These are phyloP conservation scores for Chrysochromulina parva DNA, from an alignment of 78 protist genomes.

Conservation along the genomic window DNA sequence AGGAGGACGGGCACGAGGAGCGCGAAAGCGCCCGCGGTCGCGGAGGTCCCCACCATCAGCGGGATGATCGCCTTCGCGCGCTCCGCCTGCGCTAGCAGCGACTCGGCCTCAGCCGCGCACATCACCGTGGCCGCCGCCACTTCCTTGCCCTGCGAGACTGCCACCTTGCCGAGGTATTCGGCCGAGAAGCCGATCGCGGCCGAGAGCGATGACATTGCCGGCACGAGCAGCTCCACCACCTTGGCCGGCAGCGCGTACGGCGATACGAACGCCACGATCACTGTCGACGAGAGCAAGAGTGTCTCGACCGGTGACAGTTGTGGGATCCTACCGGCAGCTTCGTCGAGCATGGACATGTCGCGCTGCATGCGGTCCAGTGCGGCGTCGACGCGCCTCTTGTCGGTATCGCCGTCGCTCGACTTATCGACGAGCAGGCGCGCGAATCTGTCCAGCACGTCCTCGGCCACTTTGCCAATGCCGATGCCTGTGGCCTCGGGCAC, in stretches of 20 bases:
- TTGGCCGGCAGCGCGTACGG: not conserved
- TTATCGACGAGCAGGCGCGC: too few relatives aligned
- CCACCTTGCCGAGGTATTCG: not conserved
- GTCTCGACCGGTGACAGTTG: not conserved
- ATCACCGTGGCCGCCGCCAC: not conserved
- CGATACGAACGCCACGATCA: not conserved
- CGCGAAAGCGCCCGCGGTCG: not conserved
- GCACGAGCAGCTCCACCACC: slow-evolving; percentile 3
- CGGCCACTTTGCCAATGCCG: too few relatives aligned
- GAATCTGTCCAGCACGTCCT: too few relatives aligned
- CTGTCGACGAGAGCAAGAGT: not conserved
- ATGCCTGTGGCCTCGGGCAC: too few relatives aligned
- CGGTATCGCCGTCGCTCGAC: too few relatives aligned
- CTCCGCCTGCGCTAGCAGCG: not conserved
- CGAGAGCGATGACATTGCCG: slow-evolving; percentile 12
- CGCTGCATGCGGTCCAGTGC: not conserved
- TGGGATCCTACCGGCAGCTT: not conserved
- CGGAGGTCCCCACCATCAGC: not conserved
- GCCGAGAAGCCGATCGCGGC: not conserved
- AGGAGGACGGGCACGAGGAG: slow-evolving; percentile 6
- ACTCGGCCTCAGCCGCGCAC: not conserved
- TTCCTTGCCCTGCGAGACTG: slow-evolving; percentile 14
- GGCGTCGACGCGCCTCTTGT: not conserved
- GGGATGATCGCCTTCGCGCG: slow-evolving; percentile 12
- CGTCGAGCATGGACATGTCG: not conserved